These are phyloP conservation scores for Fusarium tuaranense DNA, from an alignment of 2,329 filamentous ascomycete species.

Conservation along the genomic window DNA sequence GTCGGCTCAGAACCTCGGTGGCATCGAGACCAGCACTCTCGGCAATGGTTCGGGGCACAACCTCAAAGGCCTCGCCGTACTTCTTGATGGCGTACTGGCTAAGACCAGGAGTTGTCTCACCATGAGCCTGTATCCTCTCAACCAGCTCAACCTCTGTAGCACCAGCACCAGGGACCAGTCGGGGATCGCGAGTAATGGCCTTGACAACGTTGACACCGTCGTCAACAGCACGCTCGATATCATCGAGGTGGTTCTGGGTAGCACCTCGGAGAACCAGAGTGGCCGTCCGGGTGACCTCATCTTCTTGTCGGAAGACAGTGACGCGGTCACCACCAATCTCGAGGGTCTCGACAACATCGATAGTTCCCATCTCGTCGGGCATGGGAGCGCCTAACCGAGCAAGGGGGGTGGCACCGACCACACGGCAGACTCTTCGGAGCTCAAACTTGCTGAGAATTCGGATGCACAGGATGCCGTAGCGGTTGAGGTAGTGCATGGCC, in stretches of 20 bases:
- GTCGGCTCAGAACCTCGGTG: slow-evolving; percentile 91
- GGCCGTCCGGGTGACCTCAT: slow-evolving; percentile 90
- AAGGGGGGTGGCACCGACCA: slow-evolving; percentile 95
- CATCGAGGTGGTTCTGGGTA: slow-evolving; percentile 97
- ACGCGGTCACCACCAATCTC: slow-evolving; percentile 99
- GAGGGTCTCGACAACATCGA: slow-evolving; percentile 95
- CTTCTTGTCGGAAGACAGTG: slow-evolving; percentile 97
- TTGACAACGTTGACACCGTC: slow-evolving; percentile 99
- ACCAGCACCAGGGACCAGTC: slow-evolving; percentile 92
- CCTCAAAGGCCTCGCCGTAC: slow-evolving; percentile 97
- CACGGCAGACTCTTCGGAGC: slow-evolving; percentile 91
- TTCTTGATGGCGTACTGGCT: slow-evolving; percentile 98
- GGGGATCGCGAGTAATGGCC: slow-evolving; percentile 92
- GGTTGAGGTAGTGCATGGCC: slow-evolving; percentile 97
- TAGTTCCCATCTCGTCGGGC: slow-evolving; percentile 98
- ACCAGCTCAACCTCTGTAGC: slow-evolving; percentile 95
- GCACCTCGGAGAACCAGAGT: slow-evolving; percentile 95
- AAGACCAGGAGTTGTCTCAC: slow-evolving; percentile 91
- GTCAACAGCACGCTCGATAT: slow-evolving; percentile 95
- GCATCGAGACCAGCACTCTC: slow-evolving; percentile 96
- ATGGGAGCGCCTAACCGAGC: slow-evolving; percentile 96
- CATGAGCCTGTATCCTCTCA: slow-evolving; percentile 89
- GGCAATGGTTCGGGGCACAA: slow-evolving; percentile 91
- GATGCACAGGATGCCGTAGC: slow-evolving; percentile 94
- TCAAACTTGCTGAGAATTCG: slow-evolving; percentile 99